Evolutionary conservation across 352 stramenopile species (phyloP).

Genomic region (Phytophthora pluvialis): DNA sequence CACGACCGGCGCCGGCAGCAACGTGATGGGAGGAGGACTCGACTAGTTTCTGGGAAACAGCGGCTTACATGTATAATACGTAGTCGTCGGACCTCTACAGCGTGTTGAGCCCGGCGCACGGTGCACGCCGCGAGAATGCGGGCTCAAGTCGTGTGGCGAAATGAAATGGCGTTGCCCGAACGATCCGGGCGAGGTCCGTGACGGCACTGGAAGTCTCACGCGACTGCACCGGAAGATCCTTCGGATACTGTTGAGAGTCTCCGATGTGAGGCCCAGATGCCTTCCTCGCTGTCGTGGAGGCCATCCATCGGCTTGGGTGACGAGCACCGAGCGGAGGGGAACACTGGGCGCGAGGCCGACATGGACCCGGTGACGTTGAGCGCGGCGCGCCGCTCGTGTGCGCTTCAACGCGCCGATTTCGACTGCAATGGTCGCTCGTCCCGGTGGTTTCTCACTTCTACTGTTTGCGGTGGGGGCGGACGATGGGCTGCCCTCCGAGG

Average conservation of each 20-base stretch:
- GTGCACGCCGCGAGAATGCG: neutral
- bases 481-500: no score
- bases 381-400: neutral
- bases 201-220: slow-evolving; percentile 1
- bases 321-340: slow-evolving; percentile 14
- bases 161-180: slow-evolving; percentile 5
- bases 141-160: slow-evolving; percentile 16
- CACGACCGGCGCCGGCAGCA: slow-evolving; percentile 14
- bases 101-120: slow-evolving; percentile 33
- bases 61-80: no score
- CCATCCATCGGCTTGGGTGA: slow-evolving; percentile 4
- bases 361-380: slow-evolving; percentile 22
- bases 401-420: slow-evolving; percentile 15
- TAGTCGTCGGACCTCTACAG: slow-evolving; percentile 36
- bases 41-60: slow-evolving; percentile 35
- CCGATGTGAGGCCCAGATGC: slow-evolving; percentile 20
- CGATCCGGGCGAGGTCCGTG: slow-evolving; percentile 2
- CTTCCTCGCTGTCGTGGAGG: slow-evolving; percentile 21
- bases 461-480: neutral
- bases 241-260: slow-evolving; percentile 6
- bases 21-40: slow-evolving; percentile 21
- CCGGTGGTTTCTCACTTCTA: slow-evolving; percentile 15
- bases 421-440: neutral
- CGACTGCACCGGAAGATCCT: slow-evolving; percentile 6
- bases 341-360: slow-evolving; percentile 13